phyloP scores from a whole-genome alignment of 768 basidiomycete species.

The Auriscalpium microsporum region DNA sequence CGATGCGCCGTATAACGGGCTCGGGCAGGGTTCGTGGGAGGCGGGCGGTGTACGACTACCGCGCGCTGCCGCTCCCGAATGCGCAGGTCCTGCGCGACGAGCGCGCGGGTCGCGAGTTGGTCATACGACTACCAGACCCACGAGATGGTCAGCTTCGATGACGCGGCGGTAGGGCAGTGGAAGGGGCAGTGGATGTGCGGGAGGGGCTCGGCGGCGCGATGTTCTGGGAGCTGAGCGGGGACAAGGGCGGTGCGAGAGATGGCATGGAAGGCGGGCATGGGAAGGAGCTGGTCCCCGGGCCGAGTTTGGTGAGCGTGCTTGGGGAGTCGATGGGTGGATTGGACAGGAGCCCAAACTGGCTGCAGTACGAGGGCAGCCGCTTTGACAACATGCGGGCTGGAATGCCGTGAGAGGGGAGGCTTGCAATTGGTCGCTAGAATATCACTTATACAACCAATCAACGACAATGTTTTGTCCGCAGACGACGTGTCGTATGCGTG shows the following conservation, averaged over 20 bases:
- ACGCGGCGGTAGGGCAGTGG: slow-evolving; percentile 53
- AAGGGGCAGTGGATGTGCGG: slow-evolving; percentile 78
- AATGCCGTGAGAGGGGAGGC: slow-evolving; percentile 29
- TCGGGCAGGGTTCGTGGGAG: slow-evolving; percentile 90
- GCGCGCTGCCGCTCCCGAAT: slow-evolving; percentile 73
- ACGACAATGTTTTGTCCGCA: too few species aligned
- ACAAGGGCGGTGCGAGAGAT: slow-evolving; percentile 58
- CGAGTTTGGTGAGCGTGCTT: slow-evolving; percentile 65
- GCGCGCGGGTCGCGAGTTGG: slow-evolving; percentile 65
- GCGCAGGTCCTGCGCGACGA: slow-evolving; percentile 60
- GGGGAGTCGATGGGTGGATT: slow-evolving; percentile 30
- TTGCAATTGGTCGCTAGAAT: too few species aligned
- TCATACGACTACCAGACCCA: slow-evolving; percentile 62
- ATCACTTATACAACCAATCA: too few species aligned
- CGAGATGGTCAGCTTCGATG: slow-evolving; percentile 83
- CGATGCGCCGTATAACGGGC: slow-evolving; percentile 67
- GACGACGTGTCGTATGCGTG: too few species aligned
- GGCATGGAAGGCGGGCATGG: slow-evolving; percentile 70
- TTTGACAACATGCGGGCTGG: slow-evolving; percentile 75
- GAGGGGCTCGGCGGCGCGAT: slow-evolving; percentile 84
- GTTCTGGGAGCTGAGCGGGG: slow-evolving; percentile 91
- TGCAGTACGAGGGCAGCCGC: slow-evolving; percentile 65
- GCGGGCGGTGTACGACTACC: slow-evolving; percentile 87
- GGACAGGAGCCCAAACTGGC: slow-evolving; percentile 56
- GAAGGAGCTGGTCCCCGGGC: slow-evolving; percentile 63